These are phyloP conservation scores for Zymoseptoria ardabiliae DNA, from an alignment of 2,329 filamentous ascomycete species.

Conservation along the genomic window DNA sequence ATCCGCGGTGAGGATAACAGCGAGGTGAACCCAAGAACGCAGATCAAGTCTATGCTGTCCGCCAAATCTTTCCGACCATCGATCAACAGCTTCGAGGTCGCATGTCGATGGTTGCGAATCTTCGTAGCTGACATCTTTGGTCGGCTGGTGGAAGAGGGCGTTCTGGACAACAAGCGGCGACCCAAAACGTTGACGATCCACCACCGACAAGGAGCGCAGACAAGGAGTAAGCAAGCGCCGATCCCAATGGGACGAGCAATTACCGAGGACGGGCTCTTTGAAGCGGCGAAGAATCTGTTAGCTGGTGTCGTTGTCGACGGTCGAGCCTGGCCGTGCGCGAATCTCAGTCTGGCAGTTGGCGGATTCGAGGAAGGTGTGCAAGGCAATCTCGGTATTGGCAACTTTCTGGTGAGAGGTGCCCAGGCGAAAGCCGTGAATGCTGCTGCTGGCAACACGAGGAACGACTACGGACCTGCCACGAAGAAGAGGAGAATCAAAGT, in stretches of 20 bases:
- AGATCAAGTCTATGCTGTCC: slow-evolving; percentile 95
- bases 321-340: slow-evolving; percentile 81
- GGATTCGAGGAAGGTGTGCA: slow-evolving; percentile 83
- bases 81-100: slow-evolving; percentile 72
- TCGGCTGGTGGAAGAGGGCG: slow-evolving; percentile 81
- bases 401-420: slow-evolving; percentile 67
- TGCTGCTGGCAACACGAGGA: slow-evolving; percentile 15
- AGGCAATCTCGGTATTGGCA: slow-evolving; percentile 78
- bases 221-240: slow-evolving; percentile 64
- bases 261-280: slow-evolving; percentile 64
- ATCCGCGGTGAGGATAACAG: slow-evolving; percentile 80
- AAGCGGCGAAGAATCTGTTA: slow-evolving; percentile 68
- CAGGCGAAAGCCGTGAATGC: slow-evolving; percentile 44
- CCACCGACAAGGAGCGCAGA: slow-evolving; percentile 66
- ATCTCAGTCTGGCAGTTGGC: slow-evolving; percentile 79
- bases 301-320: slow-evolving; percentile 72
- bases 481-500: slow-evolving; percentile 32
- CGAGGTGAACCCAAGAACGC: slow-evolving; percentile 82
- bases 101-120: slow-evolving; percentile 76
- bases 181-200: slow-evolving; percentile 82
- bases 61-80: slow-evolving; percentile 88
- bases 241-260: slow-evolving; percentile 71
- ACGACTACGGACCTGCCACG: slow-evolving; percentile 20
- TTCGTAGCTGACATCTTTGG: slow-evolving; percentile 88
- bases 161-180: slow-evolving; percentile 76